A percentile compares a stretch with the other conserved stretches of the same genome.
Conservation (phyloP, 2,329 filamentous ascomycete species). For the Lomentospora prolificans region DNA sequence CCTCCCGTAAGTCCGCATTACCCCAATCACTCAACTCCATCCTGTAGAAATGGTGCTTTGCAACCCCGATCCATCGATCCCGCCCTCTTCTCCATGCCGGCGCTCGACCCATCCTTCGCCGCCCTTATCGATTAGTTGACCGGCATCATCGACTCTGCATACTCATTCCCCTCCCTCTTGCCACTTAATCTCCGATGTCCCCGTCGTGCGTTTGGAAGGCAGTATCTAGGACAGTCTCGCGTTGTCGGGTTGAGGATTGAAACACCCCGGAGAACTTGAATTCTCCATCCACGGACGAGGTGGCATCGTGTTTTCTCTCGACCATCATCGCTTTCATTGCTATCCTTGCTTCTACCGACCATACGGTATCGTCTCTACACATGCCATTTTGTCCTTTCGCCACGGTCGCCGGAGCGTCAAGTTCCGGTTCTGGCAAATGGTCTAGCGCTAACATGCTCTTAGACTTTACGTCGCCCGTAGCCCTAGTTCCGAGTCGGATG, state of each 20-base stretch:
- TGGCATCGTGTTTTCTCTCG: not conserved
- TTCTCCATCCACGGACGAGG: not conserved
- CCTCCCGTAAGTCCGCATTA: constrained; percentile 6
- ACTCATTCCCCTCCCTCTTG: not conserved
- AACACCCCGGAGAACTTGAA: not conserved
- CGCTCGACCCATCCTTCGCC: not conserved
- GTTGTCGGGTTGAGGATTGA: not conserved
- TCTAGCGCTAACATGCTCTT: not conserved
- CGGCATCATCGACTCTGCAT: not conserved
- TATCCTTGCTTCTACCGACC: not conserved
- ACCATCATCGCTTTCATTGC: not conserved
- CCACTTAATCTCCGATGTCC: not conserved
- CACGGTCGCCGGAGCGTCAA: too few species aligned
- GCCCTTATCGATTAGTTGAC: not conserved
- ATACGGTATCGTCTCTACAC: not conserved
- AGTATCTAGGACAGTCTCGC: not conserved
- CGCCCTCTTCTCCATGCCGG: not conserved
- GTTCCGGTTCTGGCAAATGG: too few species aligned
- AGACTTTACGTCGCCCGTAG: constrained; percentile 4
- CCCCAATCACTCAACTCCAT: not conserved
- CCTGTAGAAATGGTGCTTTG: not conserved
- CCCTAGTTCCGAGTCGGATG: not conserved
- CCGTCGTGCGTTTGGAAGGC: not conserved
- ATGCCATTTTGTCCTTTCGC: not conserved
- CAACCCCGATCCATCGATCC: not conserved